Evolutionary conservation across 345 rosid species (phyloP), one percentile per base, ranked within the genome.

Genomic region (Camelina hispida): DNA sequence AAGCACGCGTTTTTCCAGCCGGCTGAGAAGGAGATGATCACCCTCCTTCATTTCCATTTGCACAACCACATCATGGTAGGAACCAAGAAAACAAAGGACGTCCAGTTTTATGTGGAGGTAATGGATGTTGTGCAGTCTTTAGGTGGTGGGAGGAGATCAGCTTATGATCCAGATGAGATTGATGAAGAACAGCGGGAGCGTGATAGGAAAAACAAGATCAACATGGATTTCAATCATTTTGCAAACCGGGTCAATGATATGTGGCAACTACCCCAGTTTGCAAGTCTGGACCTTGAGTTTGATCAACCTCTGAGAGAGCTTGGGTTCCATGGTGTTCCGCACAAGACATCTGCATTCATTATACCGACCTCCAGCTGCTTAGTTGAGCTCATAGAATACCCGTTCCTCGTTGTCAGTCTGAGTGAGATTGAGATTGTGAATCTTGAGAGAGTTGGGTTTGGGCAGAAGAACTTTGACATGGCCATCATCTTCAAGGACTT

Each of bases 1-100:
- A 95, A 95, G 70, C 97, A 95, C 79, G 96, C 96, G 0, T 87
- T 95, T 66, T 92, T 95, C 73, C 99, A 90, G 83, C 96, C 99
- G 15, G 97, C 99, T 55, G 97, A 92, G 77, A 95, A 84, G 78
- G 97, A 90, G 81, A 90, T 92, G 97, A 87, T 89, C 61, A 88
- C 97, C 60, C 86, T 95, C 40, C 71, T 90, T 30, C 97, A 95
- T 77, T 92, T 90, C 64, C 93, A 95, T 79, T 78, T 92, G 76
- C 93, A 95, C 83, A 87, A 95, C 69, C 99, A 95, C 85, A 92
- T 92, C 34, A 92, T 95, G 99, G 96, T 95, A 34, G 99, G 93
- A 62, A 95, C 79, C 83, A 88, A 87, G 76, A 95, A 90, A 81
- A 89, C 99, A 35, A 95, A 92, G 79, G 99, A 95, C 79, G 93